A percentile compares a stretch with the other conserved stretches of the same genome.
phyloP scores from a whole-genome alignment of 1,284 basidiomycete genomes.

The Cronartium ribicola region DNA sequence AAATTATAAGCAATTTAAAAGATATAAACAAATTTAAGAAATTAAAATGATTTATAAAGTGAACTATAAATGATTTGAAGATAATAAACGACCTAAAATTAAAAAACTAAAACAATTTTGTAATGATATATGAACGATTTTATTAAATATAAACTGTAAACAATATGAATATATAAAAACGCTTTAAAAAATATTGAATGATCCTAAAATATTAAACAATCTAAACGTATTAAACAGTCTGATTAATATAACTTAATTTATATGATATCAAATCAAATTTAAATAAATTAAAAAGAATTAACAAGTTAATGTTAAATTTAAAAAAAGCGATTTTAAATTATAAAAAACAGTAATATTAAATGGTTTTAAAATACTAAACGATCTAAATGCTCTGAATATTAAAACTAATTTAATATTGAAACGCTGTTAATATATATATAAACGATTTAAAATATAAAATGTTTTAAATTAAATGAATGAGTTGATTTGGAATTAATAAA shows the following conservation, averaged over 20 bases:
- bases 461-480: too few species aligned
- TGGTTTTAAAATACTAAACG: too few species aligned
- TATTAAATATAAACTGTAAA: neutral
- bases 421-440: too few species aligned
- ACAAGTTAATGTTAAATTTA: neutral
- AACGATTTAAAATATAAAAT: too few species aligned
- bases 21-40: too few species aligned
- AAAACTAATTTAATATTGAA: too few species aligned
- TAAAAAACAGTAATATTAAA: too few species aligned
- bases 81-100: neutral
- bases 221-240: neutral
- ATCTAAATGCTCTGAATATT: too few species aligned
- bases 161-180: neutral
- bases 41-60: neutral
- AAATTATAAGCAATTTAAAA: too few species aligned
- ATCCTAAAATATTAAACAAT: neutral
- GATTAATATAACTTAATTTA: neutral
- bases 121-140: neutral
- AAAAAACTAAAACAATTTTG: slow-evolving; percentile 4
- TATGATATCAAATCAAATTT: neutral
- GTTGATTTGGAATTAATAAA: too few species aligned
- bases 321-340: neutral
- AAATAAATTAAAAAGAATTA: neutral
- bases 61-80: neutral
- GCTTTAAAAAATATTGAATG: neutral